These are phyloP conservation scores for Parasarocladium wereldwijsianum DNA, from an alignment of 2,329 filamentous ascomycete species.

Conservation along the genomic window DNA sequence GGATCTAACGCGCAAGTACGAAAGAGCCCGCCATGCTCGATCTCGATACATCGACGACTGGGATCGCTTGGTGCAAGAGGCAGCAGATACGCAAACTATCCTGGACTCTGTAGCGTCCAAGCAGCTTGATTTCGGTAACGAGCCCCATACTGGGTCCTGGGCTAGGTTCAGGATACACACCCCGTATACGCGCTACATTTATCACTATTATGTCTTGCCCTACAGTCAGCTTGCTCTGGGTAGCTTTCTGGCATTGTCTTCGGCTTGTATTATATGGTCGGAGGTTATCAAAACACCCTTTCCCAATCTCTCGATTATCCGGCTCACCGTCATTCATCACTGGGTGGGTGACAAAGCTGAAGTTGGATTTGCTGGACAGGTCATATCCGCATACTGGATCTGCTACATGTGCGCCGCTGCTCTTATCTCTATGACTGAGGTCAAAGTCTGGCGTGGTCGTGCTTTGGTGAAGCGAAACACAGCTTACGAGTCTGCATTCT, in stretches of 20 bases:
- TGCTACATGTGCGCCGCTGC: slow-evolving; percentile 92
- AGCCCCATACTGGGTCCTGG: slow-evolving; percentile 38
- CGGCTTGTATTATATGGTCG: slow-evolving; percentile 78
- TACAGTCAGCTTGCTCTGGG: slow-evolving; percentile 49
- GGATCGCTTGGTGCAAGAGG: slow-evolving; percentile 62
- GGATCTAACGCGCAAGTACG: slow-evolving; percentile 69
- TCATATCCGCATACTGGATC: slow-evolving; percentile 77
- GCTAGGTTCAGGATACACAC: slow-evolving; percentile 49
- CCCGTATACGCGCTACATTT: slow-evolving; percentile 67
- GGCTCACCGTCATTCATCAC: slow-evolving; percentile 58
- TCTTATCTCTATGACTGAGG: slow-evolving; percentile 74
- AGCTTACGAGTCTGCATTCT: slow-evolving; percentile 83
- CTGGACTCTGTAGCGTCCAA: slow-evolving; percentile 72
- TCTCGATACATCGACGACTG: slow-evolving; percentile 76
- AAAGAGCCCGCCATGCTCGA: slow-evolving; percentile 69
- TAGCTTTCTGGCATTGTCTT: slow-evolving; percentile 57
- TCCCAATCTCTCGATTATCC: slow-evolving; percentile 58
- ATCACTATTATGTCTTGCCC: slow-evolving; percentile 63
- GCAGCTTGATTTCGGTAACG: slow-evolving; percentile 59
- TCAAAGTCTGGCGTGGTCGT: slow-evolving; percentile 94
- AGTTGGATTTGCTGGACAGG: slow-evolving; percentile 74
- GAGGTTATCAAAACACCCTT: slow-evolving; percentile 78
- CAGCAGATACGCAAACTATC: slow-evolving; percentile 63
- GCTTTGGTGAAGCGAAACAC: slow-evolving; percentile 84
- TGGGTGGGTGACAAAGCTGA: slow-evolving; percentile 55